A percentile compares a stretch with the other conserved stretches of the same genome.
Conservation (phyloP, 176 grass and related monocot genomes). For the Carex myosuroides region DNA sequence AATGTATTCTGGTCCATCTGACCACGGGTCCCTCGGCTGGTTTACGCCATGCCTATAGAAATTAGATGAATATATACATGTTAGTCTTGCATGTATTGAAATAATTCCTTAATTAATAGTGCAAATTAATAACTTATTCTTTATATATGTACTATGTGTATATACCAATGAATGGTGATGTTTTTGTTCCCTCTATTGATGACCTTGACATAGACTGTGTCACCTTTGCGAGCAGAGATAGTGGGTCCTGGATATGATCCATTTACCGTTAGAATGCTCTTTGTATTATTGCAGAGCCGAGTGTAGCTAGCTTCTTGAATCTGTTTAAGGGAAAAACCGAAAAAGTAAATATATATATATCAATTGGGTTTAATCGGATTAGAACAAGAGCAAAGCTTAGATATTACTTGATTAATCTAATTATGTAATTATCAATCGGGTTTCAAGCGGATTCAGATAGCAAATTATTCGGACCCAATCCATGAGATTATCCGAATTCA, state of each 20-base stretch:
- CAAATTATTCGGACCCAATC: too few relatives aligned
- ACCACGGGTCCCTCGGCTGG: constrained; percentile 46
- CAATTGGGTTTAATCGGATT: too few relatives aligned
- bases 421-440: too few relatives aligned
- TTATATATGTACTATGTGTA: neutral
- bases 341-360: too few relatives aligned
- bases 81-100: neutral
- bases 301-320: constrained; percentile 39
- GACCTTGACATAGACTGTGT: constrained; percentile 41
- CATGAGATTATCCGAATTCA: too few relatives aligned
- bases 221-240: constrained; percentile 41
- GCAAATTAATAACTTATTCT: neutral
- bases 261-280: constrained; percentile 53
- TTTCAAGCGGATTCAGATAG: too few relatives aligned
- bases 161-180: constrained; percentile 64
- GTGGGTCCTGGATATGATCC: constrained; percentile 55
- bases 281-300: constrained; percentile 32
- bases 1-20: constrained; percentile 43
- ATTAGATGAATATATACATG: too few relatives aligned
- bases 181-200: constrained; percentile 44
- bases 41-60: constrained; percentile 44
- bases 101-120: neutral
- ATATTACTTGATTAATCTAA: too few relatives aligned
- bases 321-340: constrained; percentile 7
- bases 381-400: too few relatives aligned